Percentiles rank a stretch among this genome's conserved stretches.
These are phyloP conservation scores for Centaurea solstitialis DNA, from an alignment of 129 eudicot species.

Conservation along the genomic window DNA sequence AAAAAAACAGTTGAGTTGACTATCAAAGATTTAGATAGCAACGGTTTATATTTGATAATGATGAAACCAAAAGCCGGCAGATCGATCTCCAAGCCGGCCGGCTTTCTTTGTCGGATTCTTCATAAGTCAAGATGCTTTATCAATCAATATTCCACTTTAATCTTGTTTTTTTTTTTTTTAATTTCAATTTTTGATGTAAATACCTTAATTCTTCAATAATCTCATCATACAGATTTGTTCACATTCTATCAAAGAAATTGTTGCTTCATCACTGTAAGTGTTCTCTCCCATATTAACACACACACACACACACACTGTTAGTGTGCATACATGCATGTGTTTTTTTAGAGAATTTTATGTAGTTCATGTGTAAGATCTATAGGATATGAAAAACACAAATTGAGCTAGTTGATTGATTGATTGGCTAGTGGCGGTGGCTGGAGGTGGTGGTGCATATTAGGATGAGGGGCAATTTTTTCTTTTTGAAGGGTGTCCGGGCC, in stretches of 20 bases:
- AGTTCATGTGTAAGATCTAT: not conserved
- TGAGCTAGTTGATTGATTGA: not conserved
- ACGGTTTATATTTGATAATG: constrained; percentile 17
- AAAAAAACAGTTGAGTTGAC: constrained; percentile 20
- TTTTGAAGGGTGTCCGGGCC: too few relatives aligned
- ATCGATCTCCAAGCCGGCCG: constrained; percentile 13
- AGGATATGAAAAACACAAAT: not conserved
- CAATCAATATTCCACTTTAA: not conserved
- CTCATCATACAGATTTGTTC: not conserved
- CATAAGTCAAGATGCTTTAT: not conserved
- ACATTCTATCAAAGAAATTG: not conserved
- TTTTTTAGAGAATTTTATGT: not conserved
- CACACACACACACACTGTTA: not conserved
- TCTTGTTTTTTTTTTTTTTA: not conserved
- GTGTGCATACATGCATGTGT: not conserved
- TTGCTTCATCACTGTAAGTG: constrained; percentile 1
- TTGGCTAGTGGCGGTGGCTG: too few relatives aligned
- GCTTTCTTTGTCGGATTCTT: constrained; percentile 4
- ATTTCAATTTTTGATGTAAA: not conserved
- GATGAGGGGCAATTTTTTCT: too few relatives aligned
- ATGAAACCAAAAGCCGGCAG: constrained; percentile 35
- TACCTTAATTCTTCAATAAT: not conserved
- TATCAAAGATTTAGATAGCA: not conserved
- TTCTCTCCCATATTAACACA: not conserved
- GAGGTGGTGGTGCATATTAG: too few relatives aligned